phyloP scores from a whole-genome alignment of 2,329 filamentous ascomycete species.

The Aspergillus brunneoviolaceus region DNA sequence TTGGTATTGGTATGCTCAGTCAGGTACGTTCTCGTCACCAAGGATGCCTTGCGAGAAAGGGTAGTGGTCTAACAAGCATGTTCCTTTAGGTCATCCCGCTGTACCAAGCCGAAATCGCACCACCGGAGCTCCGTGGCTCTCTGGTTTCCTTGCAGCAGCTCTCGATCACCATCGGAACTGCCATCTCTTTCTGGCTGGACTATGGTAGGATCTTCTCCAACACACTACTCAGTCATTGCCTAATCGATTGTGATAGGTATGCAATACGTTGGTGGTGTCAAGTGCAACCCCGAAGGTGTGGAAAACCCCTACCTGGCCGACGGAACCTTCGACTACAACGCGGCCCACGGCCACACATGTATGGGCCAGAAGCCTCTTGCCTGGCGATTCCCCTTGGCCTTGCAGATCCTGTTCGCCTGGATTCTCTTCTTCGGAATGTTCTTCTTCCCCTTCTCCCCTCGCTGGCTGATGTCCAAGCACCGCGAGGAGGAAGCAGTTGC shows the following conservation, averaged over 20 bases:
- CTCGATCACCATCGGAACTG: constrained; percentile 57
- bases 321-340: constrained; percentile 12
- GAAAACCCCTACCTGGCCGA: constrained; percentile 8
- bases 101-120: constrained; percentile 47
- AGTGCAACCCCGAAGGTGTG: constrained; percentile 14
- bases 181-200: constrained; percentile 10
- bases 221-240: not conserved
- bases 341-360: constrained; percentile 9
- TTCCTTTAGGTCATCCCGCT: constrained; percentile 25
- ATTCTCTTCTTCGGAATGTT: constrained; percentile 71
- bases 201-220: constrained; percentile 4
- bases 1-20: constrained; percentile 18
- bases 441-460: constrained; percentile 76
- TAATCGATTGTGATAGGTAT: constrained; percentile 3
- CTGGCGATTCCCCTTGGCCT: constrained; percentile 48
- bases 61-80: not conserved
- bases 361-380: constrained; percentile 58
- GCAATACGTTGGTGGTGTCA: constrained; percentile 58
- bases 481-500: constrained; percentile 66
- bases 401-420: constrained; percentile 62
- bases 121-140: constrained; percentile 66
- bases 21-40: constrained; percentile 10
- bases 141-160: constrained; percentile 66
- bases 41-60: not conserved
- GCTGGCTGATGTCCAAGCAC: constrained; percentile 70